Conservation (phyloP, 164 flowering plant species). For the Umbellularia californica region DNA sequence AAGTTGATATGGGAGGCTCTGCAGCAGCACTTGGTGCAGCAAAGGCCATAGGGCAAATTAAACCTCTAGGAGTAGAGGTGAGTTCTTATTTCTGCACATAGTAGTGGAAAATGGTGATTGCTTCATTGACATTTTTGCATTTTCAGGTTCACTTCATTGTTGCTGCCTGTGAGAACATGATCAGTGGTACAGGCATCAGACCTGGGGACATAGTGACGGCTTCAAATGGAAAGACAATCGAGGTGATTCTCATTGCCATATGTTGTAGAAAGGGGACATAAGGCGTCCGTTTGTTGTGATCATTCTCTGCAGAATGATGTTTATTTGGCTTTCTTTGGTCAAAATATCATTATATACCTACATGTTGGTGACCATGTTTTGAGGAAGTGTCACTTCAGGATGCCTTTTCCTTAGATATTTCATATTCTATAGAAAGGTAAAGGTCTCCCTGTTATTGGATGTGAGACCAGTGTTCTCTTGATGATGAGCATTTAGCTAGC, state of each 20-base stretch:
- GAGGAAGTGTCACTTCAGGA: too few relatives aligned
- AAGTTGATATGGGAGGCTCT: constrained; percentile 96
- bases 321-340: background rate
- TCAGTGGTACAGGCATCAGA: constrained; percentile 95
- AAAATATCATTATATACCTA: too few relatives aligned
- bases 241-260: constrained; percentile 36
- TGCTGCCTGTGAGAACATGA: constrained; percentile 98
- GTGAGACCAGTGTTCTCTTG: background rate
- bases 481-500: background rate
- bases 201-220: constrained; percentile 91
- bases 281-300: background rate
- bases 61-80: constrained; percentile 95
- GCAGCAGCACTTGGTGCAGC: constrained; percentile 98
- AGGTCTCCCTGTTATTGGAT: background rate
- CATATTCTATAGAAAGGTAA: background rate
- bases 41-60: constrained; percentile 90
- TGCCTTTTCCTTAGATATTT: background rate
- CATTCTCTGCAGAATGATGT: background rate
- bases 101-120: background rate
- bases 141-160: constrained; percentile 73
- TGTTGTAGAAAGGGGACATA: background rate
- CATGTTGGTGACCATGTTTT: too few relatives aligned
- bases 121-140: background rate
- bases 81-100: constrained; percentile 3
- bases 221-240: constrained; percentile 94